These are phyloP conservation scores for Suillus brevipes DNA, from an alignment of 768 basidiomycete genomes.

Conservation along the genomic window DNA sequence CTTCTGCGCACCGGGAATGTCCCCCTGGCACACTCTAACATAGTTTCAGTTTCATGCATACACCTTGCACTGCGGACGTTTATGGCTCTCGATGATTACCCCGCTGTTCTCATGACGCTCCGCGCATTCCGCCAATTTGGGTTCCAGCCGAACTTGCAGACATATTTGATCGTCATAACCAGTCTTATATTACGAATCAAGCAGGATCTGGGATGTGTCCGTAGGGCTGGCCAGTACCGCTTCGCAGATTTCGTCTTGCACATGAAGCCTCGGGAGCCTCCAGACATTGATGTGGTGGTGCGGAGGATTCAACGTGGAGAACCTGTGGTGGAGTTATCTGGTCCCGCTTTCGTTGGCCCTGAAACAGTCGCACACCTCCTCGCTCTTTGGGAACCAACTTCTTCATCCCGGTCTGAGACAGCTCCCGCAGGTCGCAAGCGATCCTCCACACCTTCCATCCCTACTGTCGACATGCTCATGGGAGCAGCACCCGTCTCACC, in stretches of 20 bases:
- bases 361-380: constrained; percentile 25
- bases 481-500: constrained; percentile 7
- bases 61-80: constrained; percentile 47
- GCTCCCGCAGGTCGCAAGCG: background rate
- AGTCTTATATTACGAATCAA: constrained; percentile 38
- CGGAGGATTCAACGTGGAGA: constrained; percentile 17
- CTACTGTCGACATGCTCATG: constrained; percentile 21
- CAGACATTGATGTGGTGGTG: constrained; percentile 13
- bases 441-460: constrained; percentile 5
- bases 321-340: background rate
- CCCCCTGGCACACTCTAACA: constrained; percentile 23
- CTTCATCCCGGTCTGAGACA: background rate
- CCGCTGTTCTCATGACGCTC: constrained; percentile 45
- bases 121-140: constrained; percentile 30
- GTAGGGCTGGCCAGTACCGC: constrained; percentile 12
- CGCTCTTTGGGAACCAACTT: constrained; percentile 13
- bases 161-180: constrained; percentile 42
- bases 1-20: constrained; percentile 19
- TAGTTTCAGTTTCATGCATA: constrained; percentile 37
- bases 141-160: constrained; percentile 34
- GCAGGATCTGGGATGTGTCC: constrained; percentile 15
- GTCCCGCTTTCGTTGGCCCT: constrained; percentile 14
- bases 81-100: constrained; percentile 45
- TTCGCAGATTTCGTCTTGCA: constrained; percentile 27
- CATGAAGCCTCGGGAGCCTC: constrained; percentile 23